phyloP scores from a whole-genome alignment of 2,329 filamentous ascomycete species.

The Seiridium cupressi region DNA sequence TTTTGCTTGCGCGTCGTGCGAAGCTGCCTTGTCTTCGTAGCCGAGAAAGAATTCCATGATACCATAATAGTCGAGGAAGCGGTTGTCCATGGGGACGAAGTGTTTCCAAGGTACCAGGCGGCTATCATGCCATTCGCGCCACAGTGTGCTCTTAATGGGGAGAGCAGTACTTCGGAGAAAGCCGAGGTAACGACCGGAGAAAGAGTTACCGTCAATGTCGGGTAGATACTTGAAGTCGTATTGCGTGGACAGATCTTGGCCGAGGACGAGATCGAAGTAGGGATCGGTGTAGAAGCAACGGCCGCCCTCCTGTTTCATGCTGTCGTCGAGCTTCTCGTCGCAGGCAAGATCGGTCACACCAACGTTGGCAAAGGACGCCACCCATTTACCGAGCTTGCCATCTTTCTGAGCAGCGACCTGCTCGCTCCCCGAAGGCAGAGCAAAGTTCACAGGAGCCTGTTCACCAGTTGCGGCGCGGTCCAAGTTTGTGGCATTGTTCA shows the following conservation, averaged over 20 bases:
- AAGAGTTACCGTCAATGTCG: conserved; percentile 75
- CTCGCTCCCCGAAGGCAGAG: conserved; percentile 47
- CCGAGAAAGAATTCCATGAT: conserved; percentile 75
- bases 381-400: conserved; percentile 47
- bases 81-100: conserved; percentile 77
- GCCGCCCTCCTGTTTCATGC: conserved; percentile 30
- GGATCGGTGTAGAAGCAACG: conserved; percentile 48
- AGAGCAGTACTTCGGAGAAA: conserved; percentile 69
- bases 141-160: conserved; percentile 76
- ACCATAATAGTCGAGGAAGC: conserved; percentile 69
- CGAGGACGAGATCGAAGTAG: conserved; percentile 38
- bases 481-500: conserved; percentile 67
- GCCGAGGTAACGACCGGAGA: conserved; percentile 65
- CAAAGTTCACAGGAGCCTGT: conserved; percentile 50
- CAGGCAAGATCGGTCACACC: conserved; percentile 57
- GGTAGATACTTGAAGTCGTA: conserved; percentile 67
- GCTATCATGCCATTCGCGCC: conserved; percentile 77
- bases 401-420: conserved; percentile 43
- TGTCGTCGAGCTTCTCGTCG: conserved; percentile 21
- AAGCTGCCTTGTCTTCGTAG: conserved; percentile 39
- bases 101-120: conserved; percentile 75
- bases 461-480: conserved; percentile 41
- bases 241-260: conserved; percentile 48
- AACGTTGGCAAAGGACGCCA: conserved; percentile 47
- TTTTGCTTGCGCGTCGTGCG: conserved; percentile 58